Percentiles rank a stretch among this genome's conserved stretches.
These are phyloP conservation scores for Claviceps capensis DNA, from an alignment of 2,329 filamentous ascomycete species.

Conservation along the genomic window DNA sequence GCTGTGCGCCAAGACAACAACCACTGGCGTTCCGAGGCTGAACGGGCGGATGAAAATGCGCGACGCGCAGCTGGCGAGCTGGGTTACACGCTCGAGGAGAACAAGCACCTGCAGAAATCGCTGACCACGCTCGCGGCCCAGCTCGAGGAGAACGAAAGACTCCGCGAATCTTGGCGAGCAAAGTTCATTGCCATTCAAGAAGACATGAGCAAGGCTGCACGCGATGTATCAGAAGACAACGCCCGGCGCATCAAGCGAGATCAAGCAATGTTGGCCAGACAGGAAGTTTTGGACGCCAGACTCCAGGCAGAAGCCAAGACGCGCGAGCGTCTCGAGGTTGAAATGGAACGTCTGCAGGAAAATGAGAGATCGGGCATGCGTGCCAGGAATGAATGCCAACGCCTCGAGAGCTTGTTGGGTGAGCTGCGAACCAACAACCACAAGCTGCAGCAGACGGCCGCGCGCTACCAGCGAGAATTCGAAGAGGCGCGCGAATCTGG, in stretches of 20 bases:
- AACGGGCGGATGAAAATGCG: slow-evolving; percentile 39
- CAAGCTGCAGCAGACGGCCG: slow-evolving; percentile 54
- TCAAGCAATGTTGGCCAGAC: slow-evolving; percentile 62
- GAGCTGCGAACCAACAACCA: slow-evolving; percentile 54
- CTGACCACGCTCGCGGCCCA: slow-evolving; percentile 64
- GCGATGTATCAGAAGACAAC: slow-evolving; percentile 73
- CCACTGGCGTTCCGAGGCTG: slow-evolving; percentile 50
- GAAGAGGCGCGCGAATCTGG: slow-evolving; percentile 71
- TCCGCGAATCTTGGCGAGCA: slow-evolving; percentile 69
- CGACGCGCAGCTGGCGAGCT: slow-evolving; percentile 36
- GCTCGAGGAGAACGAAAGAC: slow-evolving; percentile 71
- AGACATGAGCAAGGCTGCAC: slow-evolving; percentile 68
- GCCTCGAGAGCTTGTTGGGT: slow-evolving; percentile 39
- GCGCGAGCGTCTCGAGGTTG: slow-evolving; percentile 50
- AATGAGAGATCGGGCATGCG: slow-evolving; percentile 53
- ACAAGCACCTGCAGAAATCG: slow-evolving; percentile 60
- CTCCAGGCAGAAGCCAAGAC: slow-evolving; percentile 63
- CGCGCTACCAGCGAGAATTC: slow-evolving; percentile 67
- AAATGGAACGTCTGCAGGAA: slow-evolving; percentile 50
- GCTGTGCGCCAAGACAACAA: slow-evolving; percentile 41
- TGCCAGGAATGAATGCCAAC: slow-evolving; percentile 48
- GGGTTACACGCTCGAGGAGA: slow-evolving; percentile 38
- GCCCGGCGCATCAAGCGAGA: slow-evolving; percentile 66
- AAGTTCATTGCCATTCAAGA: slow-evolving; percentile 79
- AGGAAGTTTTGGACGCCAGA: slow-evolving; percentile 64